Conservation (phyloP, 495 filamentous ascomycete genomes). For the Trichoderma virens region DNA sequence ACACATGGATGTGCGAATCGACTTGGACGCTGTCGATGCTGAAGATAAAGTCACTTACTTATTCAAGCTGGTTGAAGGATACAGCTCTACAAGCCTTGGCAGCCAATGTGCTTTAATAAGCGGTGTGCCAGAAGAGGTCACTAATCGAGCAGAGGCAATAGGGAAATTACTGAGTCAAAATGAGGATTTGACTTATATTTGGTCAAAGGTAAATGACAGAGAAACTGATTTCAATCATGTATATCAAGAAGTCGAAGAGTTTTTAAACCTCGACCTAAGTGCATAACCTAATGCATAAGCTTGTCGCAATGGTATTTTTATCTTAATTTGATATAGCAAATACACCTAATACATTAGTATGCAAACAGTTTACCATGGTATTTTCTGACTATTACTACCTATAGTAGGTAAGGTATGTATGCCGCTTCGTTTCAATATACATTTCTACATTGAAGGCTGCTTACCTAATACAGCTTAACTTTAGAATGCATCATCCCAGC, state of each 20-base stretch:
- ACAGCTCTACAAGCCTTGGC: slow-evolving; percentile 76
- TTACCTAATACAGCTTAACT: no score
- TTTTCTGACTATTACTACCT: no score
- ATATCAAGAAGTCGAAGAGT: background rate
- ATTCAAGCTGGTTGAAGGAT: slow-evolving; percentile 63
- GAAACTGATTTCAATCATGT: background rate
- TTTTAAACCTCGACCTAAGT: background rate
- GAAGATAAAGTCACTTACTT: slow-evolving; percentile 83
- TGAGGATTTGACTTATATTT: slow-evolving; percentile 18
- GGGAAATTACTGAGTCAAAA: slow-evolving; percentile 60
- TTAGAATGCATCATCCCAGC: no score
- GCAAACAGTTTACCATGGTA: no score
- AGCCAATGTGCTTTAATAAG: slow-evolving; percentile 80
- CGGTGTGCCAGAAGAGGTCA: slow-evolving; percentile 62
- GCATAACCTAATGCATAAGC: no score
- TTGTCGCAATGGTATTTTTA: no score
- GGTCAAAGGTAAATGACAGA: background rate
- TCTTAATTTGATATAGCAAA: background rate
- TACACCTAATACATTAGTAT: background rate
- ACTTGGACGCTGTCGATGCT: slow-evolving; percentile 46
- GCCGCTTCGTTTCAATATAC: no score
- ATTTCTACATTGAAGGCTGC: no score
- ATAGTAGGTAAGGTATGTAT: no score
- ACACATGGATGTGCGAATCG: slow-evolving; percentile 81
- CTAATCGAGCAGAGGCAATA: slow-evolving; percentile 70